Evolutionary conservation across 345 rosid species (phyloP).

Genomic region (Populus deltoides): DNA sequence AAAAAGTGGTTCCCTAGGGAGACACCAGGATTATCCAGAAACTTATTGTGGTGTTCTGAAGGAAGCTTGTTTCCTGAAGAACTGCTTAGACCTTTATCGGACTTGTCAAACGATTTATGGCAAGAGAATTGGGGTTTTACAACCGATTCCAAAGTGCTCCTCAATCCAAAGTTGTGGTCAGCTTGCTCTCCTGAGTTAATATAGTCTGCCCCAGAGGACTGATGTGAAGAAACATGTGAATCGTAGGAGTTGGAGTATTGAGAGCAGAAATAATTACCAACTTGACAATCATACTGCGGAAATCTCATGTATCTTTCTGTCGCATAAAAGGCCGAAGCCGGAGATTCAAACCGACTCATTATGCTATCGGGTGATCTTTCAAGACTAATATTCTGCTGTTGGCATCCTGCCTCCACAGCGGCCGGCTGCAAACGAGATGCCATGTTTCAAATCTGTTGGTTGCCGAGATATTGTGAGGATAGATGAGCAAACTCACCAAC

Average conservation of each 20-base stretch:
- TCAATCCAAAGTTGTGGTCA: conserved; percentile 12
- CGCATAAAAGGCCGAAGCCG: conserved; percentile 52
- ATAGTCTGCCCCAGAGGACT: conserved; percentile 14
- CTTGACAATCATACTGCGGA: conserved; percentile 29
- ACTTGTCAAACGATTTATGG: conserved; percentile 14
- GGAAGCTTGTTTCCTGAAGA: conserved; percentile 16
- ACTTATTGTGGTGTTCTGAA: conserved; percentile 10
- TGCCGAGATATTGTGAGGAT: conserved; percentile 7
- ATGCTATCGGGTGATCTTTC: conserved; percentile 36
- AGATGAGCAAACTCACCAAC: conserved; percentile 11
- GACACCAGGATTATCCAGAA: neutral
- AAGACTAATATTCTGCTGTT: conserved; percentile 17
- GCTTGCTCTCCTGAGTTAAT: conserved; percentile 17
- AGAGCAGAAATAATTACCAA: conserved; percentile 9
- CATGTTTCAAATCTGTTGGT: conserved; percentile 29
- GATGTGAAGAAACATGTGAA: conserved; percentile 27
- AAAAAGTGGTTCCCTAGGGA: conserved; percentile 13
- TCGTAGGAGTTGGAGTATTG: conserved; percentile 24
- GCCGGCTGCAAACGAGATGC: conserved; percentile 8
- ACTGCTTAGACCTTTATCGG: conserved; percentile 11
- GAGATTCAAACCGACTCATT: conserved; percentile 43
- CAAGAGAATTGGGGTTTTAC: conserved; percentile 24
- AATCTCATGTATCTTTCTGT: conserved; percentile 54
- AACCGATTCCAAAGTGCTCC: conserved; percentile 24
- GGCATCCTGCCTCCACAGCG: conserved; percentile 19